Base-by-base conservation (phyloP, 805 yeast species). In the Metschnikowia lunata region DNA sequence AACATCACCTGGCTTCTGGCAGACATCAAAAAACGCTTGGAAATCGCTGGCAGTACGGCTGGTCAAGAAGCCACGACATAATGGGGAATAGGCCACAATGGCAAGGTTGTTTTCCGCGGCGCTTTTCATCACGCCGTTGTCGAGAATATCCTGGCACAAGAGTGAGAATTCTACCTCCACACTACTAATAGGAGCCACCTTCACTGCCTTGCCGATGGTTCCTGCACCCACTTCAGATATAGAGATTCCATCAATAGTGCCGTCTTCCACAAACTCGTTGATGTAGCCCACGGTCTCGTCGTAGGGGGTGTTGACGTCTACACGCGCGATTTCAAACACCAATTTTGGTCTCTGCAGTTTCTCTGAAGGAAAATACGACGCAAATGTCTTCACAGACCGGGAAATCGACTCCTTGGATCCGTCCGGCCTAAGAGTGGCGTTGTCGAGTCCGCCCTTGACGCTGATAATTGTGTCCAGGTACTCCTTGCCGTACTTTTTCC, bases 141-240 rank as follows among this genome's bases (percentile, higher is more conserved):
- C 46, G 36, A 80, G 57, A 32, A 83, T 75, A 12, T 84, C 86
- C 36, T 78, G 75, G n/a, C 80, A 62, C 67, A 83, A 78, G 45
- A 90, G 59, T 3, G 95, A 86, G 48, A 83, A 75, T 64, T 89
- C 97, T 35, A 85, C 72, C 67, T 89, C 97, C 36, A 85, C 86
- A 52, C 79, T 79, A 2, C 79, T 71, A 44, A 88, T 72, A 34
- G 82, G 84, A 44, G 73, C 71, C 4, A 78, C 75, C 34, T 69
- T 63, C 31, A 68, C 63, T 3, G 93, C 90, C 48, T 76, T 77
- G 18, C 63, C 60, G 45, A 90, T 75, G 11, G 90, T 77, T 0
- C 69, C 72, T 6, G 78, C 82, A 18, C 78, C 72, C 14, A 81
- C 85, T 64, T 89, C 97, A 40, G 88, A 80, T 37, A 89, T 66